Evolutionary conservation across 768 basidiomycete genomes (phyloP).

Genomic region (Epithele typhae): DNA sequence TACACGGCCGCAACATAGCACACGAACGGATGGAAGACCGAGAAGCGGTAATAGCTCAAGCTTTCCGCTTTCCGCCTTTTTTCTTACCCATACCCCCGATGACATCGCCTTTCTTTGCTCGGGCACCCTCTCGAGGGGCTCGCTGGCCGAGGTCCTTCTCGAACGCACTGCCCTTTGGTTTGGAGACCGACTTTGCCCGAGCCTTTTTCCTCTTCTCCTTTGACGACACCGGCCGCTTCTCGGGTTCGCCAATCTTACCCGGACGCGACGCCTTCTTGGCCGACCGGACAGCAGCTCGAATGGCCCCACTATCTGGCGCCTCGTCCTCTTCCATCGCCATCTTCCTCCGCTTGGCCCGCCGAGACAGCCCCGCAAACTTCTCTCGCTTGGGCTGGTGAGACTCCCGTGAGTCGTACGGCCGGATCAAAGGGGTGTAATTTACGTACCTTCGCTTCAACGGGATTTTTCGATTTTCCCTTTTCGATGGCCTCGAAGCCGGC

Average conservation of each 20-base stretch:
- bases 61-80: constrained; percentile 39
- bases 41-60: constrained; percentile 8
- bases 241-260: constrained; percentile 64
- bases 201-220: constrained; percentile 25
- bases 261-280: constrained; percentile 80
- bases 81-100: constrained; percentile 49
- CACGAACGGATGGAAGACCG: not conserved
- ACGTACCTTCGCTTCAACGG: constrained; percentile 31
- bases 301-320: constrained; percentile 46
- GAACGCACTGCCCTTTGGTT: constrained; percentile 41
- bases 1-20: no score
- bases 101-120: constrained; percentile 59
- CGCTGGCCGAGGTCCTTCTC: constrained; percentile 55
- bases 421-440: not conserved
- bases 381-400: constrained; percentile 63
- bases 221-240: constrained; percentile 26
- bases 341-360: constrained; percentile 84
- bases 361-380: constrained; percentile 78
- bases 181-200: constrained; percentile 30
- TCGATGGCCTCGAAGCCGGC: constrained; percentile 37
- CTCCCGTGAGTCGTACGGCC: constrained; percentile 1
- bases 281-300: constrained; percentile 76
- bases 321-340: constrained; percentile 79
- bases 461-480: constrained; percentile 37
- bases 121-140: constrained; percentile 49